Percentiles rank a stretch among this genome's conserved stretches.
These are phyloP conservation scores for Botryobasidium botryosum DNA, from an alignment of 768 basidiomycete genomes.

Conservation along the genomic window DNA sequence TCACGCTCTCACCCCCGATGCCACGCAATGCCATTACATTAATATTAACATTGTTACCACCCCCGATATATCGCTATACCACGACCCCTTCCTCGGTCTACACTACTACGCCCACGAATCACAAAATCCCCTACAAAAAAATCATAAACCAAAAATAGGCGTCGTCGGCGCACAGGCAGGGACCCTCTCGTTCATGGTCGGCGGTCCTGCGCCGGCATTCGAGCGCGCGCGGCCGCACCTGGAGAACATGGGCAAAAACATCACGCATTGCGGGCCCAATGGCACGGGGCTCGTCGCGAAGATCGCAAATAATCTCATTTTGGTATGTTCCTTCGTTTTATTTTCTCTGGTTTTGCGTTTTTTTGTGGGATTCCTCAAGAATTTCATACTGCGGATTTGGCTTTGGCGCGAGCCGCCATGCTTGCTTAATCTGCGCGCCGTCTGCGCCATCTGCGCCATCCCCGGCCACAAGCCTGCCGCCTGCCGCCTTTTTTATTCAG, in stretches of 20 bases:
- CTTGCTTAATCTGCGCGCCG: too few species aligned
- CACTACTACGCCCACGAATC: too few species aligned
- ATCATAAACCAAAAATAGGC: constrained; percentile 32
- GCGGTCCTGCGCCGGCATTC: constrained; percentile 49
- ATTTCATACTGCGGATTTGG: too few species aligned
- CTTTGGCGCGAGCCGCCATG: too few species aligned
- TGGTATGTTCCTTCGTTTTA: constrained; percentile 23
- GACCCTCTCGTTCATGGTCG: constrained; percentile 83
- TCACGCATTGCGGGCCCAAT: constrained; percentile 69
- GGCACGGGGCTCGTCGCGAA: constrained; percentile 76
- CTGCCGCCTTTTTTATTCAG: too few species aligned
- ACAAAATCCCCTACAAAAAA: too few species aligned
- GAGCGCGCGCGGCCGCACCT: constrained; percentile 40
- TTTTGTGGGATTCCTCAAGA: too few species aligned
- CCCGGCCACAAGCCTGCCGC: too few species aligned
- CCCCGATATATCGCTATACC: too few species aligned
- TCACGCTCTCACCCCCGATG: constrained; percentile 10
- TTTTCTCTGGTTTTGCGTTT: too few species aligned
- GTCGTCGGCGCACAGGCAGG: constrained; percentile 77
- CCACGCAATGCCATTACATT: not conserved
- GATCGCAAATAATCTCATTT: constrained; percentile 61
- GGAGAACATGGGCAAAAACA: constrained; percentile 53
- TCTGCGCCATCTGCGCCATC: too few species aligned
- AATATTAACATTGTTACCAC: not conserved
- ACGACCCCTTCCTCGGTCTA: too few species aligned